These are phyloP conservation scores for Irpex sp. DNA, from an alignment of 1,284 basidiomycete species.

Conservation along the genomic window DNA sequence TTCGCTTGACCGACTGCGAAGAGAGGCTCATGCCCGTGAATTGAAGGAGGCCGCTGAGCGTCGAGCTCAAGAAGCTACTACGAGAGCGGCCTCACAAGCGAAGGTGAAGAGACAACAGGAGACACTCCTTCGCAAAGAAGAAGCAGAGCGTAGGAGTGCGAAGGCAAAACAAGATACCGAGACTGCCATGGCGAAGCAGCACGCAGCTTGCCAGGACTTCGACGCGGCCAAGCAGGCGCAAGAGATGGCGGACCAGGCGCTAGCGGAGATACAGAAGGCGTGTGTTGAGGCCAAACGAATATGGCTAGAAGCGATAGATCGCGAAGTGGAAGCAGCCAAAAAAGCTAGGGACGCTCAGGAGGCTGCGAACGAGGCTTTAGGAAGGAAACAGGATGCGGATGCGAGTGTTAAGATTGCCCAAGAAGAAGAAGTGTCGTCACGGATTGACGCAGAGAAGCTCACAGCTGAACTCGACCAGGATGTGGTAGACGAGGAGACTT, in stretches of 20 bases:
- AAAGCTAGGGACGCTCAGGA: neutral
- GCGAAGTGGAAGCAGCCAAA: neutral
- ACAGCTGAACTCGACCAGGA: neutral
- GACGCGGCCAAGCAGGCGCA: neutral
- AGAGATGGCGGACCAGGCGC: neutral
- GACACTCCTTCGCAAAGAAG: neutral
- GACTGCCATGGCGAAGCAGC: neutral
- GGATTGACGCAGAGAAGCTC: neutral
- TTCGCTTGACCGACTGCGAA: neutral
- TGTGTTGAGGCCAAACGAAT: neutral
- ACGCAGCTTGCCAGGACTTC: neutral
- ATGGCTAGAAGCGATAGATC: neutral
- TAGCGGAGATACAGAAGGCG: neutral
- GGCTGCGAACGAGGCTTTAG: neutral
- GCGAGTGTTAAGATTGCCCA: neutral
- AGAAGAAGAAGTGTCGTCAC: neutral
- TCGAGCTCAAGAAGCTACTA: neutral
- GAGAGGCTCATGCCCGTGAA: neutral
- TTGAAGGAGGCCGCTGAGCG: neutral
- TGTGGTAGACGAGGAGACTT: neutral
- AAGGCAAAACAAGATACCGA: neutral
- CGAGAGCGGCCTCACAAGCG: neutral
- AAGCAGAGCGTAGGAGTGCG: neutral
- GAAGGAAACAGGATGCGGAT: neutral
- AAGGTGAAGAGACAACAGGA: neutral